A percentile compares a stretch with the other conserved stretches of the same genome.
phyloP scores from a whole-genome alignment of 441 rosid species.

The Erodium trifolium region DNA sequence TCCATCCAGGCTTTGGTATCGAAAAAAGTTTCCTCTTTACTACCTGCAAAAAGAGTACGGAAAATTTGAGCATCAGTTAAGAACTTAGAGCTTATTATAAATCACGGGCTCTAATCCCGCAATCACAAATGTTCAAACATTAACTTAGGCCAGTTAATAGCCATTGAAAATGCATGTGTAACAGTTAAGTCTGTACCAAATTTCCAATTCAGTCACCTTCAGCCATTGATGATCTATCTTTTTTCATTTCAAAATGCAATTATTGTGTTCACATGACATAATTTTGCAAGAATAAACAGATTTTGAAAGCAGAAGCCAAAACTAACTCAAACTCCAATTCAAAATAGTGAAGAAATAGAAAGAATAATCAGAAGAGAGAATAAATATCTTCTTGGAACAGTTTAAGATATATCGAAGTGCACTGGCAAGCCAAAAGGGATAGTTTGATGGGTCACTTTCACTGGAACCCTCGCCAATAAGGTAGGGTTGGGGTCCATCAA shows the following conservation, averaged over 20 bases:
- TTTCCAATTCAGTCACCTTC: background rate
- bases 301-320: background rate
- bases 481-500: background rate
- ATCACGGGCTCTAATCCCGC: background rate
- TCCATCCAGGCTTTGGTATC: constrained; percentile 70
- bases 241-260: background rate
- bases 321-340: background rate
- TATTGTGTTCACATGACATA: background rate
- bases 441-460: background rate
- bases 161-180: background rate
- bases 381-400: background rate
- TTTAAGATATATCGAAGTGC: background rate
- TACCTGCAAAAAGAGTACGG: constrained; percentile 40
- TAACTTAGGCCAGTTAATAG: background rate
- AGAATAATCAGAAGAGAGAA: background rate
- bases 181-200: background rate
- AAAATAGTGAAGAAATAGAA: no score
- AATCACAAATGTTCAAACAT: background rate
- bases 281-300: constrained; percentile 1
- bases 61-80: constrained; percentile 1
- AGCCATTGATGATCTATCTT: background rate
- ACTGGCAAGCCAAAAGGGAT: background rate
- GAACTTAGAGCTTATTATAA: no score
- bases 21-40: constrained; percentile 81
- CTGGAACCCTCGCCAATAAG: background rate